Conservation (phyloP, 78 protist species). For the Blattamonas nauphoetae region DNA sequence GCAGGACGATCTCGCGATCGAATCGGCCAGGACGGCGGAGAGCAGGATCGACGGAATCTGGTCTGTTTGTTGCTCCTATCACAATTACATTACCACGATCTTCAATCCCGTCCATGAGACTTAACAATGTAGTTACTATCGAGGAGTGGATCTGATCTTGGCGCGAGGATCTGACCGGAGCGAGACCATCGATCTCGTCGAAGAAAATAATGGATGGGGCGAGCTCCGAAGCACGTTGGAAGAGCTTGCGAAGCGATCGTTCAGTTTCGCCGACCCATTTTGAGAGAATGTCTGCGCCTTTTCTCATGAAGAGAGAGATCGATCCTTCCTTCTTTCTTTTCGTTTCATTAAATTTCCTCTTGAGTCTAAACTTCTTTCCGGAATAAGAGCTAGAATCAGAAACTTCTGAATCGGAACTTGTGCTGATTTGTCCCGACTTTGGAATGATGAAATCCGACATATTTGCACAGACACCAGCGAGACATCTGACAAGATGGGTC, state of each 20-base stretch:
- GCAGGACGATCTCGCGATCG: slow-evolving; percentile 79
- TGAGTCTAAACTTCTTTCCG: no score
- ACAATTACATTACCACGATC: slow-evolving; percentile 49
- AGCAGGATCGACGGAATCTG: slow-evolving; percentile 87
- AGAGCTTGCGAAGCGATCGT: slow-evolving; percentile 66
- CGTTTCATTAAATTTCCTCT: no score
- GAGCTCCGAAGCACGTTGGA: slow-evolving; percentile 61
- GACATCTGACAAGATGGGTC: slow-evolving; percentile 35
- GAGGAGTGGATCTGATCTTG: slow-evolving; percentile 69
- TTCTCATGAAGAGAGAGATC: slow-evolving; percentile 83
- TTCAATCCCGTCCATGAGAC: slow-evolving; percentile 86
- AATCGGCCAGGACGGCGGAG: slow-evolving; percentile 87
- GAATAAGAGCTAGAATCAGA: not conserved
- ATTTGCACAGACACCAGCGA: slow-evolving; percentile 55
- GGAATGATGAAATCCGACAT: not conserved
- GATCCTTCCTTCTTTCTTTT: no score
- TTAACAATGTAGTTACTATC: slow-evolving; percentile 71
- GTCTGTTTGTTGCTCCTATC: slow-evolving; percentile 91
- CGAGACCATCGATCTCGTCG: slow-evolving; percentile 86
- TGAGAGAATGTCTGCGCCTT: slow-evolving; percentile 72
- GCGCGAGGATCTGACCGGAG: slow-evolving; percentile 58
- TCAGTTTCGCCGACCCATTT: slow-evolving; percentile 92
- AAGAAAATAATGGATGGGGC: slow-evolving; percentile 80
- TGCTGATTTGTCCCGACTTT: not conserved
- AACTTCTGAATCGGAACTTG: not conserved